A percentile compares a stretch with the other conserved stretches of the same genome.
phyloP scores from a whole-genome alignment of 2,329 filamentous ascomycete genomes.

The Cyanodermella asteris region DNA sequence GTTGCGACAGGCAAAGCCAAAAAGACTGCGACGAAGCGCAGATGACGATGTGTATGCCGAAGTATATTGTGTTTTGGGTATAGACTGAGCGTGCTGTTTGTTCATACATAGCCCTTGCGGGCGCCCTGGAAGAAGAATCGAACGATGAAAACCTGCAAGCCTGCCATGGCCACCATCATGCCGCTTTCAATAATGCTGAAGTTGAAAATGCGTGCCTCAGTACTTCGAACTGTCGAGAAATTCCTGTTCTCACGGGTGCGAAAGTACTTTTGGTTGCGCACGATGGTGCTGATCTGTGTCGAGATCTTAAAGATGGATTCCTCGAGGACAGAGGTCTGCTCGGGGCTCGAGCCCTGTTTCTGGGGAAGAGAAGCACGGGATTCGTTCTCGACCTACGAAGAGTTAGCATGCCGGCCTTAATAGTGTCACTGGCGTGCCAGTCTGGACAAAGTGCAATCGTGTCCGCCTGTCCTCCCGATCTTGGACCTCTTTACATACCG shows the following conservation, averaged over 20 bases:
- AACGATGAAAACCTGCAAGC: slow-evolving; percentile 88
- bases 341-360: slow-evolving; percentile 68
- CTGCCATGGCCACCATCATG: slow-evolving; percentile 89
- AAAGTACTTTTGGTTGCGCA: slow-evolving; percentile 98
- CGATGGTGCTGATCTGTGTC: slow-evolving; percentile 78
- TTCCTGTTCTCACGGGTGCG: slow-evolving; percentile 96
- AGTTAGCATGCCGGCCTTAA: no score
- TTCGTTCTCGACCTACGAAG: slow-evolving; percentile 71
- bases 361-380: slow-evolving; percentile 59
- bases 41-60: no score
- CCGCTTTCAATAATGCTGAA: slow-evolving; percentile 83
- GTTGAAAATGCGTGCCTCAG: slow-evolving; percentile 88
- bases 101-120: no score
- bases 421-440: no score
- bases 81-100: no score
- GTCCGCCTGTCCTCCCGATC: no score
- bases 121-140: slow-evolving; percentile 94
- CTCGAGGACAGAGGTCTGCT: slow-evolving; percentile 74
- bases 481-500: no score
- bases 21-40: slow-evolving; percentile 27
- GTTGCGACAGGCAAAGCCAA: slow-evolving; percentile 28
- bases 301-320: slow-evolving; percentile 93
- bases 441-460: no score
- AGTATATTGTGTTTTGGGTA: no score
- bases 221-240: slow-evolving; percentile 93